phyloP scores from a whole-genome alignment of 371 early-diverging fungal species.

The Apophysomyces variabilis region DNA sequence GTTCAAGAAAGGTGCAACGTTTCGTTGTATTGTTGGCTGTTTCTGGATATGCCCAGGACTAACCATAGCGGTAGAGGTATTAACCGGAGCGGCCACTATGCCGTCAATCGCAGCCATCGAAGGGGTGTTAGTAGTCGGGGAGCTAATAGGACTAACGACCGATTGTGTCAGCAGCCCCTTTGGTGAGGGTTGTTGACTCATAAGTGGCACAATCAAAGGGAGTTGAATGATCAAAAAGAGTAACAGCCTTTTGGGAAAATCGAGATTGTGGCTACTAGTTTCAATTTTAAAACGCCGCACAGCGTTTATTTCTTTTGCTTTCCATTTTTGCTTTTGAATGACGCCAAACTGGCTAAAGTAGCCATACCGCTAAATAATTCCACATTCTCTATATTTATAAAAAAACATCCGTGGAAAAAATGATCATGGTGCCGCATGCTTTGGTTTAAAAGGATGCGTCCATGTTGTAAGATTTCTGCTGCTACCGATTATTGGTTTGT shows the following conservation, averaged over 20 bases:
- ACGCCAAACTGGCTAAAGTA: too few species aligned
- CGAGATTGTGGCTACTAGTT: not conserved
- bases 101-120: conserved; percentile 1
- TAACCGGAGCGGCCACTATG: not conserved
- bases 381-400: too few species aligned
- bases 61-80: not conserved
- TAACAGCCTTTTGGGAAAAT: not conserved
- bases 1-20: conserved; percentile 86
- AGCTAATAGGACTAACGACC: not conserved
- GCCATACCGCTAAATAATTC: too few species aligned
- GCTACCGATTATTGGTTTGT: too few species aligned
- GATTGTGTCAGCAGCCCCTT: not conserved
- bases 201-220: not conserved
- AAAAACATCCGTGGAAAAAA: too few species aligned
- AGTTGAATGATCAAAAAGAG: not conserved
- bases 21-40: conserved; percentile 27
- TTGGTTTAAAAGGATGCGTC: too few species aligned
- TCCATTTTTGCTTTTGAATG: too few species aligned
- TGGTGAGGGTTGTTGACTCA: conserved; percentile 2
- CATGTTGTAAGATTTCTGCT: too few species aligned
- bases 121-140: not conserved
- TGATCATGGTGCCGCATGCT: too few species aligned
- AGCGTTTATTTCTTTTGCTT: too few species aligned
- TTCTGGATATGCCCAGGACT: conserved; percentile 10
- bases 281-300: not conserved